Conservation (phyloP, 768 basidiomycete species). For the Trametes coccinea region DNA sequence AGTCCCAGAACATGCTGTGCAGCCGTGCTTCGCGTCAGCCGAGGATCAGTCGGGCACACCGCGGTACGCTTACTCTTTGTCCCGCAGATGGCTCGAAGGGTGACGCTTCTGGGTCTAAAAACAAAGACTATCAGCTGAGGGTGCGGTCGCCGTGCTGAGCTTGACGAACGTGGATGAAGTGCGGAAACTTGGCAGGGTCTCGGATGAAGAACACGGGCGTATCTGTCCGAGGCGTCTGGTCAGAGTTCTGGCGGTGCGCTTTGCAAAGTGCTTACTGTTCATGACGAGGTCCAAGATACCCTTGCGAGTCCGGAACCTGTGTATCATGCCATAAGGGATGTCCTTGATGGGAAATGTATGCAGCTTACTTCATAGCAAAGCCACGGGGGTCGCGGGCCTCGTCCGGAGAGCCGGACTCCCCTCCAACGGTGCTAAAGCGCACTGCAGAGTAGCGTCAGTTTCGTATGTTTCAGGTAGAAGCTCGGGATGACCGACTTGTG, state of each 20-base stretch:
- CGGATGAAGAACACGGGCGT: conserved; percentile 52
- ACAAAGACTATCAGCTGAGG: background rate
- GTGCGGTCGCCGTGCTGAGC: background rate
- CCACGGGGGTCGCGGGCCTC: conserved; percentile 53
- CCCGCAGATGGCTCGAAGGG: conserved; percentile 53
- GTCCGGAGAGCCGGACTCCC: conserved; percentile 53
- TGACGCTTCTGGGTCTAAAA: conserved; percentile 46
- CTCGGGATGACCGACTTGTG: conserved; percentile 25
- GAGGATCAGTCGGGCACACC: background rate
- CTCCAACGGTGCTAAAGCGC: conserved; percentile 57
- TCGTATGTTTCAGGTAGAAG: background rate
- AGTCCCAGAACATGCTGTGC: conserved; percentile 45
- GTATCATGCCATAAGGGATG: background rate
- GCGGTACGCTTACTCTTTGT: conserved; percentile 32
- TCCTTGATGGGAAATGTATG: conserved; percentile 13
- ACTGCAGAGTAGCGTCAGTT: conserved; percentile 31
- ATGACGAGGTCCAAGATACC: conserved; percentile 41
- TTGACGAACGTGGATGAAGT: conserved; percentile 38
- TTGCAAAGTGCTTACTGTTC: conserved; percentile 23
- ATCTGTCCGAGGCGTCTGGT: conserved; percentile 31
- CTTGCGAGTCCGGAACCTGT: conserved; percentile 39
- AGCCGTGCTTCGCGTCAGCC: background rate
- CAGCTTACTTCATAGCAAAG: conserved; percentile 48
- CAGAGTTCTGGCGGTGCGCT: background rate
- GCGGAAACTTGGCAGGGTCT: conserved; percentile 50